Base-by-base conservation (phyloP, 495 filamentous ascomycete species). In the Friedmanniomyces endolithicus region DNA sequence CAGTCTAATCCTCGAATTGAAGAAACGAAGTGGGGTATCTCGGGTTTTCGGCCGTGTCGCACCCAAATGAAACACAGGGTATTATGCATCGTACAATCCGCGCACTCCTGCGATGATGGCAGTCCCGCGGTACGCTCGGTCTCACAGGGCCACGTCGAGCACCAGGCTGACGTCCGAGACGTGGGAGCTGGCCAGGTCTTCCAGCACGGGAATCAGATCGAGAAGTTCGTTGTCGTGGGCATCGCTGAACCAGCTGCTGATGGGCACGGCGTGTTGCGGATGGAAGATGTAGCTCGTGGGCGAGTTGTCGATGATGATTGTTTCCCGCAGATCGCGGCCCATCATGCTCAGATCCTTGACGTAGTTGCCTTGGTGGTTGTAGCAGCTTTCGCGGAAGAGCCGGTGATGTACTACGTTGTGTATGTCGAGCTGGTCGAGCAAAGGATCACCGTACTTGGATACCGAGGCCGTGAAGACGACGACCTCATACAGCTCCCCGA, bases 171-270 rank as follows among this genome's bases (percentile, higher is more conserved):
- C 94, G 72, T 99, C 92, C 72, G 82, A 78, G 53, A 97, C 94
- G 65, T 88, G 85, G 34, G 78, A 62, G 58, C 84, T 81, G 52
- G 92, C 90, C 61, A 99, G 79, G 72, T 99, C 92, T 76, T 97
- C 94, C 62, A 99, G 87, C 61, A 99, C 92, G 20, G 92, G 92
- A 66, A 99, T 99, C 57, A 99, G 76, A 67, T 99, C 92, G 63
- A 99, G 77, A 55, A 99, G 79, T 76, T 99, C 92, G 70, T 99
- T 99, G 74, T 99, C 92, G 71, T 99, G 92, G 53, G 94, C 92
- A 73, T 99, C 92, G 64, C 90, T 96, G 75, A 99, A 99, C 92
- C 92, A 99, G 78, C 90, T 96, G 78, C 90, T 96, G 72, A 99
- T 99, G 22, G 92, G 92, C 44, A 99, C 92, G 54, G 92, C 92